A percentile compares a stretch with the other conserved stretches of the same genome.
These are phyloP conservation scores for Schizosaccharomyces octosporus DNA, from an alignment of 805 yeast genomes.

Conservation along the genomic window DNA sequence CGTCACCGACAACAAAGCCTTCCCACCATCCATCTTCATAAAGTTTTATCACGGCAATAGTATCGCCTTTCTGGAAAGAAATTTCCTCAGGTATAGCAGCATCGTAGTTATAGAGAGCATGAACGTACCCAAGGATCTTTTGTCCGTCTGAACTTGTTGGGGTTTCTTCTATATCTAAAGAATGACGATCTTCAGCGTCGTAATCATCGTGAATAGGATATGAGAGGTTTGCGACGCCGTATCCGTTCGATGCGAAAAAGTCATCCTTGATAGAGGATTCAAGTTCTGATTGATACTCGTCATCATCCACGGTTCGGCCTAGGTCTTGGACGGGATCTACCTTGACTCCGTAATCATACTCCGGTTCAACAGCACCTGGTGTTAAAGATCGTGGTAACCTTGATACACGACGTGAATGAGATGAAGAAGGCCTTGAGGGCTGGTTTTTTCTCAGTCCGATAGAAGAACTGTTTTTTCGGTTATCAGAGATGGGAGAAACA, in stretches of 20 bases:
- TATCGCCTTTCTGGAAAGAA: slow-evolving; percentile 32
- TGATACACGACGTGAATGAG: neutral
- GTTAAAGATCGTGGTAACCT: neutral
- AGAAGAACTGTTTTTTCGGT: neutral
- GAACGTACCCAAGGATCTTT: slow-evolving; percentile 26
- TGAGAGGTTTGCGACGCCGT: too few relatives aligned
- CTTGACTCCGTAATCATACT: neutral
- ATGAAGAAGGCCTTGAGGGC: neutral
- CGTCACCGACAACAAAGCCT: slow-evolving; percentile 25
- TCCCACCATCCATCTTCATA: slow-evolving; percentile 63
- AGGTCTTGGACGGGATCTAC: neutral
- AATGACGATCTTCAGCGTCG: too few relatives aligned
- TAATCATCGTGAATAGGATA: too few relatives aligned
- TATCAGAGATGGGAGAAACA: neutral
- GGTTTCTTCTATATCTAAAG: neutral
- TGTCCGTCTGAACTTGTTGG: slow-evolving; percentile 22
- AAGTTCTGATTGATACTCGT: neutral
- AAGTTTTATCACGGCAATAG: slow-evolving; percentile 27
- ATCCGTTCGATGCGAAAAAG: too few relatives aligned
- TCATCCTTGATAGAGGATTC: neutral
- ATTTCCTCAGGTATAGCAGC: slow-evolving; percentile 42
- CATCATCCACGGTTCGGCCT: neutral
- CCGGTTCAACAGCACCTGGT: neutral
- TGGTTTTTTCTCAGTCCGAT: neutral
- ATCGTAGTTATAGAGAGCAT: slow-evolving; percentile 32